phyloP scores from a whole-genome alignment of 805 yeast genomes.

The Ogataea chonburiensis region DNA sequence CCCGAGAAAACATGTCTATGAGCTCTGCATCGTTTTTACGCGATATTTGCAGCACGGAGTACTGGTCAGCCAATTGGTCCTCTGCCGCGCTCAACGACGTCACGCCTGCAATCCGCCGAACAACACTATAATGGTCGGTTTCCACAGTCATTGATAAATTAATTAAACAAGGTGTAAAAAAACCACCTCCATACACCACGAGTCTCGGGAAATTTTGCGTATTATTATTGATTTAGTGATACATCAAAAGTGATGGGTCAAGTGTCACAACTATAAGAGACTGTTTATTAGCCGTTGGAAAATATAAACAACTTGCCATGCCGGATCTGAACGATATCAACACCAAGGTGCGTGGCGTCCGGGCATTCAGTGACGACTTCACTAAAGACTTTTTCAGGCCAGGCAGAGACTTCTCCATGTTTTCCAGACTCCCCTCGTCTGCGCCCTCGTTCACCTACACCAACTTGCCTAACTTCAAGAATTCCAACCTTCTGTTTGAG shows the following conservation, averaged over 20 bases:
- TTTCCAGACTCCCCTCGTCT: conserved; percentile 14
- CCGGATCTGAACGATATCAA: conserved; percentile 13
- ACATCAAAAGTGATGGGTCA: conserved; percentile 12
- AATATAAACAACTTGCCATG: conserved; percentile 7
- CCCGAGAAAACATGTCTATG: conserved; percentile 2
- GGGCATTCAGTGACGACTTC: conserved; percentile 4
- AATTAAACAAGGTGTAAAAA: too few relatives aligned
- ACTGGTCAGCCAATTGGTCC: neutral
- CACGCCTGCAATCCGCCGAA: conserved; percentile 8
- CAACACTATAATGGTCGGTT: conserved; percentile 6
- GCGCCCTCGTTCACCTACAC: conserved; percentile 19
- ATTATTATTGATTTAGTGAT: too few relatives aligned
- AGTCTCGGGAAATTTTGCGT: too few relatives aligned
- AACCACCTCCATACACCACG: conserved; percentile 5
- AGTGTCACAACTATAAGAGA: conserved; percentile 5
- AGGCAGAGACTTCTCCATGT: conserved; percentile 14
- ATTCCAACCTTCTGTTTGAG: conserved; percentile 11
- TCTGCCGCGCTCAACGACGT: neutral
- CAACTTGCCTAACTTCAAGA: conserved; percentile 21
- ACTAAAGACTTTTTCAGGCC: conserved; percentile 6
- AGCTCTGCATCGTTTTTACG: conserved; percentile 2
- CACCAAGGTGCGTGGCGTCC: conserved; percentile 8
- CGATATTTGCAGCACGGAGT: neutral
- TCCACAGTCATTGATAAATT: conserved; percentile 14
- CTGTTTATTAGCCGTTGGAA: neutral